Evolutionary conservation across 306 rosid genomes (phyloP), one percentile per base, ranked within the genome.

Genomic region (Arachis hypogaea): DNA sequence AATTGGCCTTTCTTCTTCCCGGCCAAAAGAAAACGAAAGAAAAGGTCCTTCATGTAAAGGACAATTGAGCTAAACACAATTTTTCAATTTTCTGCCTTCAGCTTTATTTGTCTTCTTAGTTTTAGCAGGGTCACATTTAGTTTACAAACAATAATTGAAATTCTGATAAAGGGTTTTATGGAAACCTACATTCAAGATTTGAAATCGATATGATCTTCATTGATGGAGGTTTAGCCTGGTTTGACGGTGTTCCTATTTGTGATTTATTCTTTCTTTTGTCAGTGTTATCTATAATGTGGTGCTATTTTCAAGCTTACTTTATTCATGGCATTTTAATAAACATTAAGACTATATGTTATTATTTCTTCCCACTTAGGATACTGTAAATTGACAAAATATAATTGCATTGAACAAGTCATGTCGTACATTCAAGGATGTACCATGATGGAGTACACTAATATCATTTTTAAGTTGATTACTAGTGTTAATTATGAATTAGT

Each of bases 21-120:
- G 82, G 84, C 84, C 76, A 1, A 69, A 65, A 73, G 76, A 81
- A 64, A 80, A 66, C 52, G 68, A 69, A 65, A 73, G 76, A 81
- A 64, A 80, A 61, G 58, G 72, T 73, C 68, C 79, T 50, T 70
- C 63, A 63, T 68, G 50, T 77, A 79, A 52, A 52, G 86, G 77
- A 56, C 78, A 58, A 50, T 73, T 74, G 83, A 81, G 86, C 38
- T 84, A 85, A 67, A 75, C 71, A 80, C 71, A 59, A 30, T 5
- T 64, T 49, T 49, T 11, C 55, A 49, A 11, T 84, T 81, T 82
- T 75, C 73, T 56, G 44, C 71, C 47, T 77, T 64, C 74, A 40
- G 62, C 62, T 45, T 76, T 45, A 36, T 6, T 47, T 28, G 40
- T 79, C 72, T 68, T 72, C 33, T 70, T 60, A 73, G 68, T 38